These are phyloP conservation scores for Apiospora rasikravindrae DNA, from an alignment of 2,329 filamentous ascomycete species.

Conservation along the genomic window DNA sequence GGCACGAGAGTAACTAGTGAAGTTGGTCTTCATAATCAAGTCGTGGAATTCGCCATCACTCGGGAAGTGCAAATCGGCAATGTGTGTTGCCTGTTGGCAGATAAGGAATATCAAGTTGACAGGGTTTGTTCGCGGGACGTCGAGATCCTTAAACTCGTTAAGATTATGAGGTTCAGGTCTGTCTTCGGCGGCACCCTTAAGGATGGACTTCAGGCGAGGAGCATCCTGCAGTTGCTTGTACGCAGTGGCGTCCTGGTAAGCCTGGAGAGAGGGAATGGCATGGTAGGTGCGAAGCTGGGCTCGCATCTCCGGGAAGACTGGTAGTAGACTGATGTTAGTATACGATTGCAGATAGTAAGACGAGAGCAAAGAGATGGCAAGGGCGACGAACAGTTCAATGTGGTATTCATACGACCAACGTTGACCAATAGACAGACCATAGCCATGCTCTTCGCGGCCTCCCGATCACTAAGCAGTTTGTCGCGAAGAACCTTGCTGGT, in stretches of 20 bases:
- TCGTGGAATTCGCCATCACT: slow-evolving; percentile 91
- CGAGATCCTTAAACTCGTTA: slow-evolving; percentile 75
- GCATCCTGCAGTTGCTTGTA: slow-evolving; percentile 99
- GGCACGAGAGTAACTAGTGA: slow-evolving; percentile 82
- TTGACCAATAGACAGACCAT: slow-evolving; percentile 99
- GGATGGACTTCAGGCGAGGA: slow-evolving; percentile 91
- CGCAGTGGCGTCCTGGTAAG: slow-evolving; percentile 90
- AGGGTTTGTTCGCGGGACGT: slow-evolving; percentile 83
- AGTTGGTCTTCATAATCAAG: slow-evolving; percentile 86
- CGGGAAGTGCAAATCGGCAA: slow-evolving; percentile 92
- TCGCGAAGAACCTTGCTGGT: slow-evolving; percentile 98
- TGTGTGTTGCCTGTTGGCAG: slow-evolving; percentile 84
- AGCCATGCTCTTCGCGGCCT: slow-evolving; percentile 95
- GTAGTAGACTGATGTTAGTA: slow-evolving; percentile 23
- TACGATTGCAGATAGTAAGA: slow-evolving; percentile 23
- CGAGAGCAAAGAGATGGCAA: slow-evolving; percentile 8
- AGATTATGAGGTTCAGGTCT: slow-evolving; percentile 78
- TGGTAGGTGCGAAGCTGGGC: slow-evolving; percentile 97
- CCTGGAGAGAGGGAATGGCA: slow-evolving; percentile 94
- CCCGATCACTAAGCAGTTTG: slow-evolving; percentile 89
- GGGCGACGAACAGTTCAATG: slow-evolving; percentile 78
- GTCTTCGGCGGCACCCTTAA: slow-evolving; percentile 96
- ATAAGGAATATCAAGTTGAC: slow-evolving; percentile 98
- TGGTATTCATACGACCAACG: slow-evolving; percentile 98
- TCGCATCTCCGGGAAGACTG: slow-evolving; percentile 97